Evolutionary conservation across 2,329 filamentous ascomycete species (phyloP).

Genomic region (Botrytis sinoallii): DNA sequence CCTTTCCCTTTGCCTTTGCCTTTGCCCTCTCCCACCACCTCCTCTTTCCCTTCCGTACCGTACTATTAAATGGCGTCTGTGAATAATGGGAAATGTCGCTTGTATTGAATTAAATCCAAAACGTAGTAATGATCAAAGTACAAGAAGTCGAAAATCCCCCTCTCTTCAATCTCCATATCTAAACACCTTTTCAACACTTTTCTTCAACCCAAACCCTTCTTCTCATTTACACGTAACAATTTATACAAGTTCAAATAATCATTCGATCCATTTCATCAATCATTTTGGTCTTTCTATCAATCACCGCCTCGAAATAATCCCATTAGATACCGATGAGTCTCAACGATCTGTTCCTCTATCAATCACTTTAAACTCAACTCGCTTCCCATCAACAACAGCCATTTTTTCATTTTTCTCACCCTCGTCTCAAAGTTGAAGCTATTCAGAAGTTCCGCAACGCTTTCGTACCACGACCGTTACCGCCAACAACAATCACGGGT

Average conservation of each 20-base stretch:
- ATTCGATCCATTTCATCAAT: slow-evolving; percentile 32
- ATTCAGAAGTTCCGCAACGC: slow-evolving; percentile 28
- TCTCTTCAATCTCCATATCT: background rate
- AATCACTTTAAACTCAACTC: slow-evolving; percentile 11
- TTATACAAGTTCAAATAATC: slow-evolving; percentile 25
- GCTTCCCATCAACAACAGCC: slow-evolving; percentile 13
- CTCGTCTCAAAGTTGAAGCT: slow-evolving; percentile 33
- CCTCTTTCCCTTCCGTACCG: background rate
- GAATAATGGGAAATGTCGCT: slow-evolving; percentile 11
- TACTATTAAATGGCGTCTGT: background rate
- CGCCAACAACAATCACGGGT: slow-evolving; percentile 17
- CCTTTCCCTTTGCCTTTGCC: background rate
- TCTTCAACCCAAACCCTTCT: background rate
- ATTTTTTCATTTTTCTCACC: slow-evolving; percentile 23
- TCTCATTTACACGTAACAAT: slow-evolving; percentile 20
- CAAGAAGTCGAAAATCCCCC: slow-evolving; percentile 14
- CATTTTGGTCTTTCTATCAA: slow-evolving; percentile 25
- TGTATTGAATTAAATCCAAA: slow-evolving; percentile 13
- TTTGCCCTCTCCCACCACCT: background rate
- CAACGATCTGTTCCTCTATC: slow-evolving; percentile 6
- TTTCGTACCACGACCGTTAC: slow-evolving; percentile 9
- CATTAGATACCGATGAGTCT: slow-evolving; percentile 24
- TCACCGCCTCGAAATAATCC: slow-evolving; percentile 20
- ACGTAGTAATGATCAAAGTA: slow-evolving; percentile 13
- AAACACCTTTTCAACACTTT: background rate